phyloP scores from a whole-genome alignment of 768 basidiomycete species.

The Dacryopinax spathularia region DNA sequence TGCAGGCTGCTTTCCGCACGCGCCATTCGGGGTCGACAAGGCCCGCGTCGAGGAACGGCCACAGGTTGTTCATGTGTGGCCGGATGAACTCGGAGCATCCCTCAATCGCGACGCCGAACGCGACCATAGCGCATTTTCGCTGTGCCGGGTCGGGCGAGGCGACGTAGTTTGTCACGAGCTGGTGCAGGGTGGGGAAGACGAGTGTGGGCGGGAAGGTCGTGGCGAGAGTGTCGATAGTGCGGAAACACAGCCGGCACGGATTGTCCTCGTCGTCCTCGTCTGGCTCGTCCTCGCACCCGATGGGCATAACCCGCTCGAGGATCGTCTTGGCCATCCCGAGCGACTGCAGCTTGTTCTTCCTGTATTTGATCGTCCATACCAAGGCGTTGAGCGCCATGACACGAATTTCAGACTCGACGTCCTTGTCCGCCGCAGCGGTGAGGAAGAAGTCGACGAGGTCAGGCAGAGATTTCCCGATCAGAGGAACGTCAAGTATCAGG shows the following conservation, averaged over 20 bases:
- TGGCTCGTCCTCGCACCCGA: slow-evolving; percentile 85
- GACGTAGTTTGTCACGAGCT: slow-evolving; percentile 73
- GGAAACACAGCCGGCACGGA: slow-evolving; percentile 86
- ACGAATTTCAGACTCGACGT: slow-evolving; percentile 64
- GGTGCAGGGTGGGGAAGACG: slow-evolving; percentile 84
- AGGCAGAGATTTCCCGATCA: slow-evolving; percentile 76
- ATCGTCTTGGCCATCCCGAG: slow-evolving; percentile 72
- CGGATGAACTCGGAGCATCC: slow-evolving; percentile 98
- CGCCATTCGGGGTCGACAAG: slow-evolving; percentile 68
- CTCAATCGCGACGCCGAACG: slow-evolving; percentile 89
- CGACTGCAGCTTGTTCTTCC: slow-evolving; percentile 82
- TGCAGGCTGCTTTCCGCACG: slow-evolving; percentile 91
- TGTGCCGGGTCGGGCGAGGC: slow-evolving; percentile 58
- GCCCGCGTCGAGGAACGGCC: slow-evolving; percentile 86
- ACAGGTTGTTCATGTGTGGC: slow-evolving; percentile 68
- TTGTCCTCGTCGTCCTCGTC: slow-evolving; percentile 89
- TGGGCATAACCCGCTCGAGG: slow-evolving; percentile 82
- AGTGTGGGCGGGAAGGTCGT: slow-evolving; percentile 86
- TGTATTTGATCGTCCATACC: slow-evolving; percentile 96
- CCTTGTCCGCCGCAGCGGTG: slow-evolving; percentile 61
- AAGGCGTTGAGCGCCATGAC: slow-evolving; percentile 84
- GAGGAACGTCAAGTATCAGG: slow-evolving; percentile 88
- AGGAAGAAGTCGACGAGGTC: slow-evolving; percentile 83
- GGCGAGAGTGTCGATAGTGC: slow-evolving; percentile 83
- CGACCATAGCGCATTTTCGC: slow-evolving; percentile 87